Evolutionary conservation across 208 protist species (phyloP).

Genomic region (Trichomonas tenax): DNA sequence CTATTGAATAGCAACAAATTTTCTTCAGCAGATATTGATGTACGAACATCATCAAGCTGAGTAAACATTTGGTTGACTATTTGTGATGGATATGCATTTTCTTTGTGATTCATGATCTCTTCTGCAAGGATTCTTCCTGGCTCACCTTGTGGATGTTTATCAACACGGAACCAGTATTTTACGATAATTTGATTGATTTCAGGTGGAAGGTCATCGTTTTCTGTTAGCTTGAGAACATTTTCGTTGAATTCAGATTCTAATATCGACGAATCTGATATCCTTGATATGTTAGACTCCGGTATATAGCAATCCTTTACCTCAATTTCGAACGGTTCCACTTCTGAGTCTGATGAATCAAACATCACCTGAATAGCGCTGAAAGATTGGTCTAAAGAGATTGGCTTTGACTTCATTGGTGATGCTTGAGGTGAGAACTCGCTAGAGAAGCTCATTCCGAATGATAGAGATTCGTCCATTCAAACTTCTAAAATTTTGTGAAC

Average conservation of each 20-base stretch:
- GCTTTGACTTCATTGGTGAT: background rate
- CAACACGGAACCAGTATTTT: background rate
- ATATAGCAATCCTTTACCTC: background rate
- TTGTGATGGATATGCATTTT: background rate
- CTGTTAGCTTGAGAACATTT: background rate
- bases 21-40: background rate
- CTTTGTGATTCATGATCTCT: background rate
- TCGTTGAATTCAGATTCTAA: background rate
- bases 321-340: background rate
- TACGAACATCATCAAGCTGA: background rate
- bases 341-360: background rate
- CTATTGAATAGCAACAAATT: background rate
- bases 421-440: background rate
- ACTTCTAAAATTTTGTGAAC: too few relatives aligned
- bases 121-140: background rate
- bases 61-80: background rate
- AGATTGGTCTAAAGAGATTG: background rate
- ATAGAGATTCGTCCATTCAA: background rate
- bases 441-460: background rate
- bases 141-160: background rate
- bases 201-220: background rate
- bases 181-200: background rate
- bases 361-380: background rate
- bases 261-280: background rate
- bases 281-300: background rate